Evolutionary conservation across 2,329 filamentous ascomycete genomes (phyloP).

Genomic region (Exophiala xenobiotica): DNA sequence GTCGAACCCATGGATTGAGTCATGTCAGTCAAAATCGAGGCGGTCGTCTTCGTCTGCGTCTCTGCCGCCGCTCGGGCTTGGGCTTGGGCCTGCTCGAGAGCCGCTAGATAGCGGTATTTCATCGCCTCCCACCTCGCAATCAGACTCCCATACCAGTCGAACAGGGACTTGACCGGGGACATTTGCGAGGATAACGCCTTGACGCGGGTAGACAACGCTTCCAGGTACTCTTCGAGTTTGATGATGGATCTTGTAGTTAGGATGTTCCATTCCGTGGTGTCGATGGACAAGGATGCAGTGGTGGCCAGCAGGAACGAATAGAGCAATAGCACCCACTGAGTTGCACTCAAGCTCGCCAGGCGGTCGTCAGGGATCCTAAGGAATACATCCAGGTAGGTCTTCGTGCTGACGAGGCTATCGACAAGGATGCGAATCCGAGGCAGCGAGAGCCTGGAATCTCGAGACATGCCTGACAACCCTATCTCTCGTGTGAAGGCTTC

Average conservation of each 20-base stretch:
- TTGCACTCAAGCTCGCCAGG: not conserved
- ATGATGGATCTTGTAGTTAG: not conserved
- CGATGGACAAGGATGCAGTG: not conserved
- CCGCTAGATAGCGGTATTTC: not conserved
- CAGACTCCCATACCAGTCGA: not conserved
- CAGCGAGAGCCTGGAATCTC: not conserved
- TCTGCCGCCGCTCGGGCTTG: not conserved
- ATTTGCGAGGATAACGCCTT: not conserved
- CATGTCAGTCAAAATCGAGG: not conserved
- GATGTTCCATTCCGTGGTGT: not conserved
- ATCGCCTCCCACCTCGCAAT: not conserved
- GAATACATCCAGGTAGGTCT: not conserved
- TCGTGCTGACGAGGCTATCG: not conserved
- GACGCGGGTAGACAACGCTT: not conserved
- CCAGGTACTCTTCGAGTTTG: not conserved
- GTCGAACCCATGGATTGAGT: not conserved
- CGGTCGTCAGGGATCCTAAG: not conserved
- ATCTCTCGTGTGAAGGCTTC: not conserved
- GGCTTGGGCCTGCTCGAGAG: not conserved
- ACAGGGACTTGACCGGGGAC: not conserved
- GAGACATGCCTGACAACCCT: not conserved
- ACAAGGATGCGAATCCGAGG: not conserved
- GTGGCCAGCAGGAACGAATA: not conserved
- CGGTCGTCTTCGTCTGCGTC: not conserved
- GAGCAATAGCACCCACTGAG: not conserved